These are phyloP conservation scores for Linnemannia schmuckeri DNA, from an alignment of 192 early-diverging fungal genomes.

Conservation along the genomic window DNA sequence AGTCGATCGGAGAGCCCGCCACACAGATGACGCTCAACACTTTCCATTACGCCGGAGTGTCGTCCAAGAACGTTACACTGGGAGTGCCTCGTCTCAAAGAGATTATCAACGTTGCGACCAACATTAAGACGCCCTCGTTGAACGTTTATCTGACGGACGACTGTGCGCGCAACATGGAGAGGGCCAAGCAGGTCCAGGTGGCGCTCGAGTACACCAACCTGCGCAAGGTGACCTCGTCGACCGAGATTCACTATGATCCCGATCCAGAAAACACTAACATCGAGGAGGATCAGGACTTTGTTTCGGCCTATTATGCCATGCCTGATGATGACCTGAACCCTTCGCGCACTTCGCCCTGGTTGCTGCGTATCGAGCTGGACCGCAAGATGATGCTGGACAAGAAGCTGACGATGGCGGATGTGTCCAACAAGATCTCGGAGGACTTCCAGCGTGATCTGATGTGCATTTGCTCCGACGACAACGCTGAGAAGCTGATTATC, in stretches of 20 bases:
- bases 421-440: slow-evolving; percentile 83
- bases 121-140: slow-evolving; percentile 94
- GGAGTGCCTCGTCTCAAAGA: slow-evolving; percentile 99
- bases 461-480: slow-evolving; percentile 91
- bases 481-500: slow-evolving; percentile 88
- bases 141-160: slow-evolving; percentile 81
- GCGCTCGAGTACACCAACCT: slow-evolving; percentile 94
- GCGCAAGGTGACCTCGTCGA: slow-evolving; percentile 81
- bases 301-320: slow-evolving; percentile 85
- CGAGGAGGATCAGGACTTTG: slow-evolving; percentile 91
- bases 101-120: slow-evolving; percentile 98
- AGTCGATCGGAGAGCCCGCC: slow-evolving; percentile 99
- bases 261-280: slow-evolving; percentile 84
- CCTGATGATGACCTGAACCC: slow-evolving; percentile 80
- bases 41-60: slow-evolving; percentile 99
- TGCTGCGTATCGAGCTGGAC: slow-evolving; percentile 82
- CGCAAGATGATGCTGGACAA: slow-evolving; percentile 92
- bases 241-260: slow-evolving; percentile 98
- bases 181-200: slow-evolving; percentile 91
- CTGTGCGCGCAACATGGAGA: slow-evolving; percentile 78
- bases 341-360: slow-evolving; percentile 77
- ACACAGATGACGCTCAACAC: slow-evolving; percentile 99
- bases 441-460: slow-evolving; percentile 85
- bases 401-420: slow-evolving; percentile 86
- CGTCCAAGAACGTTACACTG: slow-evolving; percentile 95